These are phyloP conservation scores for Sanghuangporus sanghuang DNA, from an alignment of 1,284 basidiomycete genomes.

Conservation along the genomic window DNA sequence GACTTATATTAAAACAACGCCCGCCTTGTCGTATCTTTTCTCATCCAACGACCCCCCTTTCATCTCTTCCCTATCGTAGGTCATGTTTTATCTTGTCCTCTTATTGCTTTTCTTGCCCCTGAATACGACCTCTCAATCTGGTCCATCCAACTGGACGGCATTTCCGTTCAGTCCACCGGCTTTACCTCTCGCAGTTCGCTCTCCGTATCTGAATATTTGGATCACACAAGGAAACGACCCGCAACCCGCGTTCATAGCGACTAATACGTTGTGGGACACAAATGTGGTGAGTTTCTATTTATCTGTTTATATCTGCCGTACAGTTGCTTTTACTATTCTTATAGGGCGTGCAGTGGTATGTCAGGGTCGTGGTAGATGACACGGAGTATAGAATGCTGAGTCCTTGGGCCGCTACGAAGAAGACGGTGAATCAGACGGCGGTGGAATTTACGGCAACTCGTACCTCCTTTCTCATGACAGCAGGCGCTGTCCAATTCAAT, in stretches of 20 bases:
- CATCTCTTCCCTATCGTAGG: no score
- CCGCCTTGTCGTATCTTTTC: no score
- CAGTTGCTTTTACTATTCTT: background rate
- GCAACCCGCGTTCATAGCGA: background rate
- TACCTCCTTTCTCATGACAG: conserved; percentile 29
- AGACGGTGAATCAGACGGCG: conserved; percentile 17
- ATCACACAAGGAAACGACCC: conserved; percentile 12
- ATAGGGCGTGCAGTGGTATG: conserved; percentile 2
- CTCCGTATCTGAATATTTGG: conserved; percentile 31
- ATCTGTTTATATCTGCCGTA: background rate
- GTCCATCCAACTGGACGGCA: conserved; percentile 3
- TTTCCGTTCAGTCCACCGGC: conserved; percentile 21
- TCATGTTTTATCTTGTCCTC: background rate
- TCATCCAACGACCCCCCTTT: no score
- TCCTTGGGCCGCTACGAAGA: conserved; percentile 10
- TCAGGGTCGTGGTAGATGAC: conserved; percentile 1
- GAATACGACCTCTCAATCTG: background rate
- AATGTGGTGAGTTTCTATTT: background rate
- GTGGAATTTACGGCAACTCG: conserved; percentile 32
- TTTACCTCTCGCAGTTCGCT: conserved; percentile 30
- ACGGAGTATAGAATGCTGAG: background rate
- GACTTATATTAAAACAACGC: no score
- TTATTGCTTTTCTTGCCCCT: background rate
- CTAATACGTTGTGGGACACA: background rate
- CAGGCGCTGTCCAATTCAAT: conserved; percentile 34